Base-by-base conservation (phyloP, 179 eudicot genomes). In the Carnegiea gigantea region DNA sequence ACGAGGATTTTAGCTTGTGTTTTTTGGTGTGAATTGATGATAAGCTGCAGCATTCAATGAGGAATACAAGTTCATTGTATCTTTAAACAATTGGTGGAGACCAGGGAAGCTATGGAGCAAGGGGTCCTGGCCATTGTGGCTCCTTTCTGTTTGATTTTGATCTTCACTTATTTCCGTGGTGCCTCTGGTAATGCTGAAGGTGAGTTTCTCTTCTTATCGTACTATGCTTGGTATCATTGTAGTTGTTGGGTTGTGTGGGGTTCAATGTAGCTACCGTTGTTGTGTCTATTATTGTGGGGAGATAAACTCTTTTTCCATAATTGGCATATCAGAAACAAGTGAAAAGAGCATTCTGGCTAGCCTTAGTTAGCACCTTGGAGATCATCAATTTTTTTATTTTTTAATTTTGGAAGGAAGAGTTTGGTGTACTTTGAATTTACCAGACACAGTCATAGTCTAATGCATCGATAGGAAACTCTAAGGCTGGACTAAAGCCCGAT, bases 121-220 rank as follows among this genome's bases (percentile, higher is more conserved):
- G 73, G 73, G 40, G 62, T 75, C 78, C 28, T 12, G 33, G 33
- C 33, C 13, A 24, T 67, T 67, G 14, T 67, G 71, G 40, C 71
- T 67, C 71, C 38, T 67, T 28, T 67, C 40, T 67, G 38, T 67
- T 67, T 67, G 71, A 67, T 67, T 67, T 67, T 67, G 40, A 67
- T 67, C 5, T 67, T 0, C 71, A 28, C 38, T 28, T 26, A 28
- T 67, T 67, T 67, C 28, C 20, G 26, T 28, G 17, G 67, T 76
- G 46, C 38, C 40, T 20, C 78, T 53, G 60, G 78, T 23, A 51
- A 76, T 30, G 38, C 38, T 76, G 62, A 51, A 53, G 43, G 64
- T 76, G 20, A 77, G 70, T 75, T 75, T 51, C 64, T 75, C 73
- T 30, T 70, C n/a, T 70, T 15, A 36, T 30, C 23, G 3, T 36